Conservation (phyloP, 1,284 basidiomycete species). For the Apiotrichum domesticum region DNA sequence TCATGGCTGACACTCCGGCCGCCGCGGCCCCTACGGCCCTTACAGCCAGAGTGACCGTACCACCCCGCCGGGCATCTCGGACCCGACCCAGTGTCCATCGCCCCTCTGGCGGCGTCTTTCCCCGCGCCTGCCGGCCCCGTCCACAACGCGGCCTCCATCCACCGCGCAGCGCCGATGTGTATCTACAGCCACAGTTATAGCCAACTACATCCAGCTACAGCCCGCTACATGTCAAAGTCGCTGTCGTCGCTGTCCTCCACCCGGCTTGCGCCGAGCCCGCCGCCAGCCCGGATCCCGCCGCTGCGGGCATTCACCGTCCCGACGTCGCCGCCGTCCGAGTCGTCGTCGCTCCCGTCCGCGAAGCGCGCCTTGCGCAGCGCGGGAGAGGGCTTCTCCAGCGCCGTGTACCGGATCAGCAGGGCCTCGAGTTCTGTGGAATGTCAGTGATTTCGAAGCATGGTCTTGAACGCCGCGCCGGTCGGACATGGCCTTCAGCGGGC, state of each 20-base stretch:
- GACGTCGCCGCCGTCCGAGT: constrained; percentile 29
- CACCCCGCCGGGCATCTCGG: too few species aligned
- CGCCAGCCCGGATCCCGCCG: constrained; percentile 30
- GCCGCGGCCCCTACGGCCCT: too few species aligned
- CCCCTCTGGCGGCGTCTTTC: too few species aligned
- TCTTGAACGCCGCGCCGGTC: background rate
- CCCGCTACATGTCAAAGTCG: constrained; percentile 44
- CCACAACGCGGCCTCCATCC: background rate
- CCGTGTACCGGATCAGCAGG: constrained; percentile 35
- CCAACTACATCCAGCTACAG: too few species aligned
- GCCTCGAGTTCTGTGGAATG: constrained; percentile 37
- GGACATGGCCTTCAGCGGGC: background rate
- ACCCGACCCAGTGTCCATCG: too few species aligned
- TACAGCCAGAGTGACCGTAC: too few species aligned
- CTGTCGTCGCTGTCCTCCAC: constrained; percentile 22
- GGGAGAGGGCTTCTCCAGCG: constrained; percentile 38
- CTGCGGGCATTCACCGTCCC: constrained; percentile 33
- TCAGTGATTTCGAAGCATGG: background rate
- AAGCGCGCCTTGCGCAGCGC: constrained; percentile 14
- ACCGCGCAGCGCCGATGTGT: background rate
- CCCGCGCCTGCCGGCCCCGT: too few species aligned
- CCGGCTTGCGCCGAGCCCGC: constrained; percentile 6
- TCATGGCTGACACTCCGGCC: too few species aligned
- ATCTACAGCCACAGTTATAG: background rate
- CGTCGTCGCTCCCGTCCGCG: constrained; percentile 17